These are phyloP conservation scores for Fusarium vanettenii DNA, from an alignment of 2,329 filamentous ascomycete species.

Conservation along the genomic window DNA sequence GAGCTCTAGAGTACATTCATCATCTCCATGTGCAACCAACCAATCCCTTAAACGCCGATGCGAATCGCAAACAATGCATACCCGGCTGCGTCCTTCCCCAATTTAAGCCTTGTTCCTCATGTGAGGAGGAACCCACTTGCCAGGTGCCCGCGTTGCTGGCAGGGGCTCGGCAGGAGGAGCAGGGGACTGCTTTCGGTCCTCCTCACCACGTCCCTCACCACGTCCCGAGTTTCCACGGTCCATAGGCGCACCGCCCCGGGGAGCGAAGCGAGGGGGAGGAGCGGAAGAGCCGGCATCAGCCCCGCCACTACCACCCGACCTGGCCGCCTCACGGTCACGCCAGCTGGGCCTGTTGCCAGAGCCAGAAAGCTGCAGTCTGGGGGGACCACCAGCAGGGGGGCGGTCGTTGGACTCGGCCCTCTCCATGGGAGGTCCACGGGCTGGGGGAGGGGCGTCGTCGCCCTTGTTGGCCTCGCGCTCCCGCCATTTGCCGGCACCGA, in stretches of 20 bases:
- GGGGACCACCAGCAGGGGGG: slow-evolving; percentile 60
- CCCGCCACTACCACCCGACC: slow-evolving; percentile 50
- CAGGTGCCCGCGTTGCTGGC: slow-evolving; percentile 63
- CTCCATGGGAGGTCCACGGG: slow-evolving; percentile 51
- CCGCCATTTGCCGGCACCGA: slow-evolving; percentile 57
- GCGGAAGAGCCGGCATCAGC: slow-evolving; percentile 49
- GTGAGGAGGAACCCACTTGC: slow-evolving; percentile 70
- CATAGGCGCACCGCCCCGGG: slow-evolving; percentile 55
- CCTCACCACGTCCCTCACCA: slow-evolving; percentile 52
- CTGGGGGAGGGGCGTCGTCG: slow-evolving; percentile 46
- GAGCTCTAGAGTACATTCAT: slow-evolving; percentile 54
- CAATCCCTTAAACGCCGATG: slow-evolving; percentile 53
- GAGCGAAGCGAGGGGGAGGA: slow-evolving; percentile 54
- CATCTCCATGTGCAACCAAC: slow-evolving; percentile 46
- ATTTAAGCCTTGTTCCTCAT: slow-evolving; percentile 49
- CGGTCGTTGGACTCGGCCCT: slow-evolving; percentile 62
- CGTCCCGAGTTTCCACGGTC: slow-evolving; percentile 58
- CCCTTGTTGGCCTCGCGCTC: slow-evolving; percentile 51
- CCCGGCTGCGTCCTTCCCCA: slow-evolving; percentile 30
- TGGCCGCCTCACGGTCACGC: slow-evolving; percentile 77
- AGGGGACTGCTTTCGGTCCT: slow-evolving; percentile 54
- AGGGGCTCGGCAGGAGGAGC: slow-evolving; percentile 60
- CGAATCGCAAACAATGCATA: slow-evolving; percentile 47
- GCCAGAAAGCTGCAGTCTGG: slow-evolving; percentile 68
- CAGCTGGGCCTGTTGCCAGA: slow-evolving; percentile 71